Evolutionary conservation across 164 flowering plant species (phyloP), one percentile per base, ranked within the genome.

Genomic region (Vitis rotundifolia): DNA sequence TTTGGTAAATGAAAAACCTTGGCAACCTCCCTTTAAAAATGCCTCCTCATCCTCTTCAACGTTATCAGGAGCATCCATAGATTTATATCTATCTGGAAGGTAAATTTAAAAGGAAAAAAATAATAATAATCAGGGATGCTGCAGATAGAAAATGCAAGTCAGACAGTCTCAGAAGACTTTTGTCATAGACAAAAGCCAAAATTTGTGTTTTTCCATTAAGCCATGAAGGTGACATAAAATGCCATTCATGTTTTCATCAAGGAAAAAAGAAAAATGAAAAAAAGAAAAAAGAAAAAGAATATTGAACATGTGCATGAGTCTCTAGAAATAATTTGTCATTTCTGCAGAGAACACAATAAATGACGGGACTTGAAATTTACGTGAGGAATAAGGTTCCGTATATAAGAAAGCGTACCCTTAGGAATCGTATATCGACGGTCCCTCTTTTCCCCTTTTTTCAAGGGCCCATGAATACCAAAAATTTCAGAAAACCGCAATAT

Each of bases 11-110:
- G 82, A 67, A 66, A 70, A 68, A 22, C 77, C 77, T 66, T 76
- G 81, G 76, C 69, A 75, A 15, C 83, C 75, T 49, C 82, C 84
- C 78, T 80, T 86, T 53, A 95, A 61, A 64, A 88, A 88, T 59
- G 65, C 80, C 78, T 88, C 97, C 72, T 95, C 99, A 82, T 93
- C 98, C 73, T 93, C 99, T 77, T 95, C 99, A 69, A 86, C 85
- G 62, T 71, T 68, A 73, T 81, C 75, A 69, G 77, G 78, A 70
- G 78, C 66, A 85, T 84, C 85, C 74, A 85, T 22, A 63, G 78
- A 67, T 56, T 72, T 88, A 69, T 78, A 77, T 67, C 81, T 84
- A 59, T 91, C 99, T 95, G 92, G 22, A 76, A 73, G 54, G 37
- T 70, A 49, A 1, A 37, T 22, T 22, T 22, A 22, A 47, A 66